Evolutionary conservation across 345 rosid genomes (phyloP).

Genomic region (Stellera chamaejasme): DNA sequence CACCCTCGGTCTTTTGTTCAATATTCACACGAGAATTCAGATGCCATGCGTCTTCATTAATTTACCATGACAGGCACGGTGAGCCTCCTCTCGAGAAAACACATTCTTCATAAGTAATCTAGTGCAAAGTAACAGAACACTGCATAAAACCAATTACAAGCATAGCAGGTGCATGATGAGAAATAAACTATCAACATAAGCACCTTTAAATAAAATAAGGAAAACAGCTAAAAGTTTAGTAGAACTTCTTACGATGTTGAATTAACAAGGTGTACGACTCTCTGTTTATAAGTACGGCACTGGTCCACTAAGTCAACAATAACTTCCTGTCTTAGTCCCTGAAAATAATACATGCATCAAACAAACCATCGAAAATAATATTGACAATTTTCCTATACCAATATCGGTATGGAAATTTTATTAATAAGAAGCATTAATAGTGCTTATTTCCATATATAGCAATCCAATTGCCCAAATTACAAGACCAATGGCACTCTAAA

Average conservation of each 20-base stretch:
- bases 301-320: constrained; percentile 95
- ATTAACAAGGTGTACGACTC: constrained; percentile 97
- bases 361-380: constrained; percentile 5
- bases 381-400: neutral
- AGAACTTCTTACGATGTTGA: constrained; percentile 76
- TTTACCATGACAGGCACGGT: too few relatives aligned
- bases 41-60: too few relatives aligned
- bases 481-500: too few relatives aligned
- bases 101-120: neutral
- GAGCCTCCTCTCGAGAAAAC: too few relatives aligned
- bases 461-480: too few relatives aligned
- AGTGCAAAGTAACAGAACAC: neutral
- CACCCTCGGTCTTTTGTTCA: too few relatives aligned
- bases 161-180: neutral
- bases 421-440: too few relatives aligned
- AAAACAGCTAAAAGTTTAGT: constrained; percentile 1
- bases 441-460: too few relatives aligned
- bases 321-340: constrained; percentile 97
- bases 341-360: constrained; percentile 14
- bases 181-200: neutral
- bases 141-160: neutral
- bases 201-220: constrained; percentile 2
- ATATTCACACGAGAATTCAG: too few relatives aligned
- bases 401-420: too few relatives aligned
- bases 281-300: constrained; percentile 92